Evolutionary conservation across 345 rosid species (phyloP).

Genomic region (Hibiscus trionum): DNA sequence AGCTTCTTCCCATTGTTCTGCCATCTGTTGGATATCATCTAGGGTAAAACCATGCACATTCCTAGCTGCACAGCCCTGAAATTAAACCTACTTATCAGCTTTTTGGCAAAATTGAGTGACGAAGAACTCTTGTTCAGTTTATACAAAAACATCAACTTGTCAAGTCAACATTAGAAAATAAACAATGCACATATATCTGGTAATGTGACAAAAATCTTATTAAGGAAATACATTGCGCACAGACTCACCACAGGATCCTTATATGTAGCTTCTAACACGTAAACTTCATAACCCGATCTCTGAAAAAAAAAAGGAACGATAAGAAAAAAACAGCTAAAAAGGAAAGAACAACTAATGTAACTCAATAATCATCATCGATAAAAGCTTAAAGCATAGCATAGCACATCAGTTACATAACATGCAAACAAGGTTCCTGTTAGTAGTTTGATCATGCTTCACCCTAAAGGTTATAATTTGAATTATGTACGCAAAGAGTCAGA

Average conservation of each 20-base stretch:
- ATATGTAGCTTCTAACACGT: slow-evolving; percentile 74
- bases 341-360: neutral
- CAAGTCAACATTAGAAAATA: slow-evolving; percentile 9
- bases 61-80: slow-evolving; percentile 97
- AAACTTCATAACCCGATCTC: slow-evolving; percentile 94
- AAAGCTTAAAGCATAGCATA: neutral
- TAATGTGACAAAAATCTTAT: neutral
- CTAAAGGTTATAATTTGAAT: neutral
- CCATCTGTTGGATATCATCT: slow-evolving; percentile 76
- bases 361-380: neutral
- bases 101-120: neutral
- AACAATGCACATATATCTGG: neutral
- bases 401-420: neutral
- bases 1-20: slow-evolving; percentile 79
- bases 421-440: neutral
- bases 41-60: slow-evolving; percentile 78
- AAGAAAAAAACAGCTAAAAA: slow-evolving; percentile 12
- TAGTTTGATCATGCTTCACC: neutral
- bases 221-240: neutral
- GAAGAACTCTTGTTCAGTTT: slow-evolving; percentile 10
- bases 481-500: neutral
- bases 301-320: slow-evolving; percentile 36
- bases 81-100: slow-evolving; percentile 19
- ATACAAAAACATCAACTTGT: neutral
- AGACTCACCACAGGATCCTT: slow-evolving; percentile 82